phyloP scores from a whole-genome alignment of 2,329 filamentous ascomycete species.

The Byssochlamys sp. region DNA sequence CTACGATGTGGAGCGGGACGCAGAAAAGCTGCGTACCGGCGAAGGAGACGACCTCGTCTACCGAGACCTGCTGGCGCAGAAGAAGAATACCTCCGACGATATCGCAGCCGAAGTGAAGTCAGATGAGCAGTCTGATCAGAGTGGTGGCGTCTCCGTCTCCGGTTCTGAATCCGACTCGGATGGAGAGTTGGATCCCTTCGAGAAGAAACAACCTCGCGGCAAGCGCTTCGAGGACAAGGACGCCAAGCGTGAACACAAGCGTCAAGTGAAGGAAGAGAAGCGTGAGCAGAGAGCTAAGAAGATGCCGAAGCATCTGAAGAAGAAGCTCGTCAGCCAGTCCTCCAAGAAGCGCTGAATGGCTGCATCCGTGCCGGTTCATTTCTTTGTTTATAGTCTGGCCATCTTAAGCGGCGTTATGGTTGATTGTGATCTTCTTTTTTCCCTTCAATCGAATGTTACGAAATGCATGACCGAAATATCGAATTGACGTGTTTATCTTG shows the following conservation, averaged over 20 bases:
- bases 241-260: conserved; percentile 77
- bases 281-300: conserved; percentile 86
- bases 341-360: conserved; percentile 26
- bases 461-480: neutral
- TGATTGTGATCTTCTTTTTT: neutral
- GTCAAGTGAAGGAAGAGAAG: conserved; percentile 87
- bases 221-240: conserved; percentile 88
- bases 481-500: neutral
- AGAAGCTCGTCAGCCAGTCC: conserved; percentile 57
- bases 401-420: neutral
- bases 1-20: conserved; percentile 89
- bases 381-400: neutral
- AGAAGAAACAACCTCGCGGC: conserved; percentile 62
- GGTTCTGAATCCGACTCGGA: conserved; percentile 31
- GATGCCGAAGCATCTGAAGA: conserved; percentile 94
- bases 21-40: conserved; percentile 66
- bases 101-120: conserved; percentile 28
- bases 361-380: neutral
- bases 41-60: conserved; percentile 73
- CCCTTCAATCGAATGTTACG: neutral
- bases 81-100: conserved; percentile 29
- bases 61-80: conserved; percentile 68
- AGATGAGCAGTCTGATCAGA: conserved; percentile 27
- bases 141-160: conserved; percentile 26
- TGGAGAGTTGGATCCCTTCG: conserved; percentile 41